phyloP scores from a whole-genome alignment of 305 asterid genomes.

The Rubia occidens region DNA sequence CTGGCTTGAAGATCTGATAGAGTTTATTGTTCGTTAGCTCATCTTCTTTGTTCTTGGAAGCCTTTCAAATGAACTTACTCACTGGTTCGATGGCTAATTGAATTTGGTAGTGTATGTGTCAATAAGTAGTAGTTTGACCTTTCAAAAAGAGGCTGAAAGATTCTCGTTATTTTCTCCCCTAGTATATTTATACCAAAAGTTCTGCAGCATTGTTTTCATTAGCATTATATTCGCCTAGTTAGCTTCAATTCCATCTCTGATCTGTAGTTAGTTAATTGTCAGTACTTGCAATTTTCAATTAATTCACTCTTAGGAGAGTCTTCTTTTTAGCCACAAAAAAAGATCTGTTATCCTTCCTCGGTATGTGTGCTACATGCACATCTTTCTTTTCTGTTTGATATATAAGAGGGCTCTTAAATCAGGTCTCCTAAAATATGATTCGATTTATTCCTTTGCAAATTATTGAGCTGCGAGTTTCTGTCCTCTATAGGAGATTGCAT shows the following conservation, averaged over 20 bases:
- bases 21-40: background rate
- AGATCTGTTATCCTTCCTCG: background rate
- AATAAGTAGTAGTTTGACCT: background rate
- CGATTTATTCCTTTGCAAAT: background rate
- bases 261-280: background rate
- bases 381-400: background rate
- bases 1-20: background rate
- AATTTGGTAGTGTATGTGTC: background rate
- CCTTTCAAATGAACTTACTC: background rate
- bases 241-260: background rate
- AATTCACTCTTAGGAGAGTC: background rate
- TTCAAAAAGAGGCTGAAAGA: background rate
- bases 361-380: background rate
- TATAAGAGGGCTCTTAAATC: background rate
- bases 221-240: background rate
- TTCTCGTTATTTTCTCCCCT: background rate
- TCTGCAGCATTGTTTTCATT: constrained; percentile 5
- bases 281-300: background rate
- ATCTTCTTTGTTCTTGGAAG: background rate
- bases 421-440: background rate
- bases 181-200: no score
- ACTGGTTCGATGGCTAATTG: background rate
- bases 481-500: constrained; percentile 47
- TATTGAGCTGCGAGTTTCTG: constrained; percentile 7
- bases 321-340: background rate